Percentiles rank a stretch among this genome's conserved stretches.
phyloP scores from a whole-genome alignment of 2,329 filamentous ascomycete genomes.

The Epichloe typhina region DNA sequence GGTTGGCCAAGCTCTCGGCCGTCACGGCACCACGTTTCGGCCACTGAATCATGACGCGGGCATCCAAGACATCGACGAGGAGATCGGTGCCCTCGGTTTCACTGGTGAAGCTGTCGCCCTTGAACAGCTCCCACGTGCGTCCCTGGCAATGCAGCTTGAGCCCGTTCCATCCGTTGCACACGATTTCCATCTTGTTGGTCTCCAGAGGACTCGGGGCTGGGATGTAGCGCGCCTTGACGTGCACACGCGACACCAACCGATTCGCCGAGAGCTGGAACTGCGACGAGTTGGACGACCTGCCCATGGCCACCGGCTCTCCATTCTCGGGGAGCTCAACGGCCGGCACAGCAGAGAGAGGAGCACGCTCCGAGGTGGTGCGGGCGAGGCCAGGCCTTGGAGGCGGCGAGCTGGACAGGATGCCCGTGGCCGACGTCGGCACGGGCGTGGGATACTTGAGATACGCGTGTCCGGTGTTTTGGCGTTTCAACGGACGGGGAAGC shows the following conservation, averaged over 20 bases:
- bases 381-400: conserved; percentile 37
- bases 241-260: conserved; percentile 82
- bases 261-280: conserved; percentile 89
- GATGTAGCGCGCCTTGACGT: conserved; percentile 79
- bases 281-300: conserved; percentile 88
- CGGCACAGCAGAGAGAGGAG: conserved; percentile 73
- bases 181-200: conserved; percentile 69
- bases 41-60: conserved; percentile 82
- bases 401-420: conserved; percentile 79
- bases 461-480: conserved; percentile 39
- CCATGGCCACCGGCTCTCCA: conserved; percentile 75
- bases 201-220: conserved; percentile 54
- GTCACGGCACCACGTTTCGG: conserved; percentile 41
- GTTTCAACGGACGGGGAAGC: conserved; percentile 56
- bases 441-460: conserved; percentile 78
- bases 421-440: conserved; percentile 84
- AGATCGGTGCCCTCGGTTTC: conserved; percentile 81
- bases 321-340: conserved; percentile 67
- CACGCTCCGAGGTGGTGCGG: conserved; percentile 60
- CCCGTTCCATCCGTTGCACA: conserved; percentile 93
- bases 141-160: conserved; percentile 86
- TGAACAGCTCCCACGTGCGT: conserved; percentile 70
- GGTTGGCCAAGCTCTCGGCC: conserved; percentile 31
- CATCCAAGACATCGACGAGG: conserved; percentile 90
- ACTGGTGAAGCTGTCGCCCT: conserved; percentile 81